Conservation (phyloP, 1,139 yeast species). For the Magnusiomyces magnusii region DNA sequence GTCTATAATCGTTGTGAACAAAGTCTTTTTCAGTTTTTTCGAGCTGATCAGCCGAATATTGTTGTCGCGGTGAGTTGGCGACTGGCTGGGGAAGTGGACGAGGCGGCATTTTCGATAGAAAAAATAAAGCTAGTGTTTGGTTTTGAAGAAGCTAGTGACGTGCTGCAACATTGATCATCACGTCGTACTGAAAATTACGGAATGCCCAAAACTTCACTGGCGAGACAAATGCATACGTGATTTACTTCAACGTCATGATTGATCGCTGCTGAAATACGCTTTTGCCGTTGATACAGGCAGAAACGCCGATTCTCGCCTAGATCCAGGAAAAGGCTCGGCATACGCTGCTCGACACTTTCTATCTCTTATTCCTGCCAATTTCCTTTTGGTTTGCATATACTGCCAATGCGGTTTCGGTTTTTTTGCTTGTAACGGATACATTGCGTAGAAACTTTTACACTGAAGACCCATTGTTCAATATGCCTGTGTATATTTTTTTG, state of each 20-base stretch:
- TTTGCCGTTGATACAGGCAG: constrained; percentile 55
- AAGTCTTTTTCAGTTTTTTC: neutral
- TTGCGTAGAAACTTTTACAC: neutral
- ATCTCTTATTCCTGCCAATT: constrained; percentile 78
- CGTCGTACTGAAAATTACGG: neutral
- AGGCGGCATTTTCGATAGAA: neutral
- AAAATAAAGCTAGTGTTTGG: neutral
- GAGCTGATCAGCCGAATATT: neutral
- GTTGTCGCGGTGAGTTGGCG: neutral
- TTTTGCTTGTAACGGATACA: constrained; percentile 40
- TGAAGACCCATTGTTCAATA: neutral
- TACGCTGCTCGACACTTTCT: constrained; percentile 69
- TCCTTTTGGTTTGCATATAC: constrained; percentile 86
- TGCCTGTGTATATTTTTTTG: constrained; percentile 16
- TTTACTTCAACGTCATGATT: no score
- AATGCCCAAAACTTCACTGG: neutral
- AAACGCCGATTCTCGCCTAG: constrained; percentile 52
- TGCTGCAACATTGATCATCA: neutral
- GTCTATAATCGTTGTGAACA: no score
- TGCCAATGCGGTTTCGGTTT: constrained; percentile 84
- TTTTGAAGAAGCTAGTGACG: neutral
- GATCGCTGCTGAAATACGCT: constrained; percentile 49
- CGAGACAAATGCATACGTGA: neutral
- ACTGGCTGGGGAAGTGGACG: neutral
- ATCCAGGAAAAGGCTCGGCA: constrained; percentile 50